Conservation (phyloP, 2,329 filamentous ascomycete genomes). For the Aspergillus sp. region DNA sequence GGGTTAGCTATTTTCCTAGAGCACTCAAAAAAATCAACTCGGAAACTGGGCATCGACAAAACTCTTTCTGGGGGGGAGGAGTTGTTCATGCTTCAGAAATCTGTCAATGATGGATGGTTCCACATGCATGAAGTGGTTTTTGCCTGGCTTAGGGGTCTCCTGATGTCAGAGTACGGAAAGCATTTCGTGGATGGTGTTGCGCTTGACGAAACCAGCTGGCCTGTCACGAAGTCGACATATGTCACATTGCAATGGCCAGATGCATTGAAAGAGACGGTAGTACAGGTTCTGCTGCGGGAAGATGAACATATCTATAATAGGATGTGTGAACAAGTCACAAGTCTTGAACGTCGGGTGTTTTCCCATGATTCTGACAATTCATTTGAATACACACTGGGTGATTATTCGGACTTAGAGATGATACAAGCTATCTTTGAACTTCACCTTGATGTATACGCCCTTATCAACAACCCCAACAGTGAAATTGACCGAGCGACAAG, state of each 20-base stretch:
- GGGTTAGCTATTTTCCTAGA: conserved; percentile 54
- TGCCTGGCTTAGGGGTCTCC: conserved; percentile 49
- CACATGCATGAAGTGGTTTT: conserved; percentile 50
- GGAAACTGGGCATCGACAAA: conserved; percentile 35
- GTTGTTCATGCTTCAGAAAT: conserved; percentile 37
- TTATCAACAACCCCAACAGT: conserved; percentile 58
- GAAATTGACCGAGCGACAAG: conserved; percentile 50
- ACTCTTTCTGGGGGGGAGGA: conserved; percentile 34
- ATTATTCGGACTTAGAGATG: conserved; percentile 46
- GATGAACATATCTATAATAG: conserved; percentile 50
- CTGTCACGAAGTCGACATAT: conserved; percentile 44
- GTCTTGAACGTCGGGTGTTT: conserved; percentile 25
- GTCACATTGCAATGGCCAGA: conserved; percentile 51
- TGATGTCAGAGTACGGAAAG: conserved; percentile 37
- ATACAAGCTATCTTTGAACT: conserved; percentile 61
- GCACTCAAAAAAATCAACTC: conserved; percentile 45
- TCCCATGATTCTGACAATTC: conserved; percentile 6
- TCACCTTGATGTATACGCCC: conserved; percentile 61
- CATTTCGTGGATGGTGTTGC: conserved; percentile 3
- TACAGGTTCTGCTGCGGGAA: conserved; percentile 49
- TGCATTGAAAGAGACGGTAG: conserved; percentile 50
- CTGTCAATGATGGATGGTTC: conserved; percentile 44
- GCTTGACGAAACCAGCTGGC: conserved; percentile 7
- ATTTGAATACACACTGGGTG: conserved; percentile 23
- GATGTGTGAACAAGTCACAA: conserved; percentile 29